Evolutionary conservation across 1,139 yeast genomes (phyloP).

Genomic region (Hansenula anomala): DNA sequence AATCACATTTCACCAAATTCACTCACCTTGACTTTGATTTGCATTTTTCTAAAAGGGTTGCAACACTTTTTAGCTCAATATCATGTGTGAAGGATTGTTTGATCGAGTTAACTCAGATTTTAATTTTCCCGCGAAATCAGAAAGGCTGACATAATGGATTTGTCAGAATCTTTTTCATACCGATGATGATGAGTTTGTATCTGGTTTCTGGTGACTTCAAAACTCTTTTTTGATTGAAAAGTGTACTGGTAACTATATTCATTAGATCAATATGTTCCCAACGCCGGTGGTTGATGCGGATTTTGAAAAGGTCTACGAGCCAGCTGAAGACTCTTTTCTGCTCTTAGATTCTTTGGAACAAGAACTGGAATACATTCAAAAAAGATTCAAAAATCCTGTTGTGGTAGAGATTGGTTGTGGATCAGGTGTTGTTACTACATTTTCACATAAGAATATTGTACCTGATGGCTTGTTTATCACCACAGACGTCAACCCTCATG

Average conservation of each 20-base stretch:
- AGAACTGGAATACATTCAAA: slow-evolving; percentile 38
- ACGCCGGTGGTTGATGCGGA: slow-evolving; percentile 49
- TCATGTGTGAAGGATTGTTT: too few species aligned
- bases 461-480: slow-evolving; percentile 52
- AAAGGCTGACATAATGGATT: too few species aligned
- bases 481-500: slow-evolving; percentile 77
- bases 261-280: slow-evolving; percentile 47
- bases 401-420: slow-evolving; percentile 91
- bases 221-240: too few species aligned
- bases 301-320: slow-evolving; percentile 71
- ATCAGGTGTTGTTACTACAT: slow-evolving; percentile 81
- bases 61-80: too few species aligned
- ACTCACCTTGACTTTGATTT: slow-evolving; percentile 55
- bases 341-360: slow-evolving; percentile 74
- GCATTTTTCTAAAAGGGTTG: slow-evolving; percentile 33
- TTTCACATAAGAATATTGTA: slow-evolving; percentile 50
- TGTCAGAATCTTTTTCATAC: too few species aligned
- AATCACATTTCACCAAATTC: not conserved
- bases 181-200: too few species aligned
- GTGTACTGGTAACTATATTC: too few species aligned
- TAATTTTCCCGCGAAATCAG: not conserved
- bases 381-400: slow-evolving; percentile 36
- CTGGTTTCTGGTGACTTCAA: too few species aligned
- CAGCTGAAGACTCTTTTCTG: slow-evolving; percentile 87
- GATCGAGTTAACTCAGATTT: not conserved